phyloP scores from a whole-genome alignment of 202 grass and related monocot species.

The Brachypodium distachyon region DNA sequence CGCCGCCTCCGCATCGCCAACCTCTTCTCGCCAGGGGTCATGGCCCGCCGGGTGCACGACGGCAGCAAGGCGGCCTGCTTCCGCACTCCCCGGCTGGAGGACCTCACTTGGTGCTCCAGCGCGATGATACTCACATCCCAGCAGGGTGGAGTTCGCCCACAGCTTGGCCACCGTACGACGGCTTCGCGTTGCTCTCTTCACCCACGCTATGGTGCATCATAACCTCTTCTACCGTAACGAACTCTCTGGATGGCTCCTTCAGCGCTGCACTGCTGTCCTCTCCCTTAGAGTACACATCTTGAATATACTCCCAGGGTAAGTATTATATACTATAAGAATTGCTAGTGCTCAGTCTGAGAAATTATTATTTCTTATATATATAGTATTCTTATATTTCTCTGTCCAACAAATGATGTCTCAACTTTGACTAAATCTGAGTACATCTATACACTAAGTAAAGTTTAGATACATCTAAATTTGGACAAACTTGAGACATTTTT shows the following conservation, averaged over 20 bases:
- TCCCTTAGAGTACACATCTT: not conserved
- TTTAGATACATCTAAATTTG: no score
- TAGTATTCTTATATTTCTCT: no score
- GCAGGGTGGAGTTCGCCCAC: not conserved
- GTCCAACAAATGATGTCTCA: no score
- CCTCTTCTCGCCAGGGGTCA: no score
- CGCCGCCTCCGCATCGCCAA: no score
- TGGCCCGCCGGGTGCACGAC: no score
- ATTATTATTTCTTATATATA: no score
- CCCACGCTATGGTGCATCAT: not conserved
- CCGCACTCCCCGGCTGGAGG: not conserved
- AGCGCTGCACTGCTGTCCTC: not conserved
- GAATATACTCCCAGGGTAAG: not conserved
- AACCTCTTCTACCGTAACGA: not conserved
- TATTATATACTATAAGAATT: no score
- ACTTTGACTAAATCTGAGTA: no score
- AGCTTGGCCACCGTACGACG: not conserved
- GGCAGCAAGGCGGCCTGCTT: not conserved
- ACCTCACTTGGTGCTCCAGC: not conserved
- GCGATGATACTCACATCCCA: not conserved
- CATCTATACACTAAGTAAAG: no score
- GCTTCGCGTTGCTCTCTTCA: not conserved
- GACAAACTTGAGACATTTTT: no score
- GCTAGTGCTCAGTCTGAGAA: no score
- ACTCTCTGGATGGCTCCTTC: not conserved